Evolutionary conservation across 1,284 basidiomycete species (phyloP), one percentile per base, ranked within the genome.

Genomic region (Chiua sp.): DNA sequence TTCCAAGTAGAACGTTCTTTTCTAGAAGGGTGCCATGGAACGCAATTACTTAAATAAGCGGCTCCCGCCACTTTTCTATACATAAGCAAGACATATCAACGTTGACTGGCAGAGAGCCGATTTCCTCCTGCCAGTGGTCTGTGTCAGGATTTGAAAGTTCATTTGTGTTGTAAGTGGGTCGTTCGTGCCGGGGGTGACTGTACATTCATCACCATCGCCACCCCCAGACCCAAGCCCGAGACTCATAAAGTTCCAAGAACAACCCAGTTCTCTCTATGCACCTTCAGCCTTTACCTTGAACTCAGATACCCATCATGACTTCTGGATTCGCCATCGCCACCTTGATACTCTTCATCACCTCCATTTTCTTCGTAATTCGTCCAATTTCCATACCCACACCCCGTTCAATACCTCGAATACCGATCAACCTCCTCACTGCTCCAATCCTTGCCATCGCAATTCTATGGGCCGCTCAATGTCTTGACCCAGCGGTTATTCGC

Each of bases 361-460:
- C 92, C 54, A 94, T 92, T 63, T 67, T 84, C 46, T 82, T 90
- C 53, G 90, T 93, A 2, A 89, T 93, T 48, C 81, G 80, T 46
- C 89, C 91, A 0, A 66, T 89, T 15, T 75, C 77, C 1, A 78
- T 93, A 53, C 82, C 82, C 33, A 70, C 89, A 65, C 69, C 71
- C 39, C 65, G 77, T 42, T 73, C 66, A 10, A 47, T 68, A 64
- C 53, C 62, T 67, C 74, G 75, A 46, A 64, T 93, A 42, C 80
- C 79, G 2, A 75, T 95, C 23, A 87, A 91, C 60, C 84, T 91
- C 53, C 83, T 87, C 50, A 89, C 90, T 0, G 90, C 90, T 0
- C 96, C 96, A 5, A 85, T 95, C 23, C 73, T 91, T 42, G 90
- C 90, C 2, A 94, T 96, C 12, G 79, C 92, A 1, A 72, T 97